Evolutionary conservation across 2,329 filamentous ascomycete genomes (phyloP), one percentile per base, ranked within the genome.

Genomic region (Chaetoscypha palmicola): DNA sequence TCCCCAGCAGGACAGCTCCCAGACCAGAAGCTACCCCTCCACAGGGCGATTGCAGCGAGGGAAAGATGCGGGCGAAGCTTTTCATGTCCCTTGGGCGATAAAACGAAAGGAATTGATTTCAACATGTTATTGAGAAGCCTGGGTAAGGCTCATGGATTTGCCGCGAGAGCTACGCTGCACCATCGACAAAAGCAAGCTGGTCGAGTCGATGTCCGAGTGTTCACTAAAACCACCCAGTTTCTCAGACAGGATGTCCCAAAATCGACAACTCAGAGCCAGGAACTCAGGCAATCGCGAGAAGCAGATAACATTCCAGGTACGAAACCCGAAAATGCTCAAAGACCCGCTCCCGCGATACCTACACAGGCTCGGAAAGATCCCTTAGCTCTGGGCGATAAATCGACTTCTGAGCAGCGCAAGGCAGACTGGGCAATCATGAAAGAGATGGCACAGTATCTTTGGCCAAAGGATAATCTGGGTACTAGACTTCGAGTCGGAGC

Each of bases 391-490:
- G 72, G 83, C 59, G 74, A 84, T 49, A 81, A 78, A 60, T 80
- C 79, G 39, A 82, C 80, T 16, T 81, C 90, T 57, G 87, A 96
- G 67, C 94, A 98, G 73, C 80, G 92, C 57, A 94, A 90, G 68
- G 91, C 90, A 7, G 92, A 98, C 62, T 96, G 91, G 91, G 90
- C 90, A 37, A 98, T 98, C 55, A 92, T 98, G 73, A 94, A 86
- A 67, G 91, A 98, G 64, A 97, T 98, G 91, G 82, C 84, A 48
- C 82, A 82, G 50, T 98, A 98, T 65, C 71, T 98, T 17, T 98
- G 92, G 92, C 92, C 92, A 17, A 94, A 92, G 70, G 81, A 90
- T 64, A 86, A 85, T 60, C 65, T 86, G 58, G 81, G 81, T 43
- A 94, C 89, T 3, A 87, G 94, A 62, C 68, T 90, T 50, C 81